Conservation (phyloP, 306 rosid species). For the Vigna trinervia region DNA sequence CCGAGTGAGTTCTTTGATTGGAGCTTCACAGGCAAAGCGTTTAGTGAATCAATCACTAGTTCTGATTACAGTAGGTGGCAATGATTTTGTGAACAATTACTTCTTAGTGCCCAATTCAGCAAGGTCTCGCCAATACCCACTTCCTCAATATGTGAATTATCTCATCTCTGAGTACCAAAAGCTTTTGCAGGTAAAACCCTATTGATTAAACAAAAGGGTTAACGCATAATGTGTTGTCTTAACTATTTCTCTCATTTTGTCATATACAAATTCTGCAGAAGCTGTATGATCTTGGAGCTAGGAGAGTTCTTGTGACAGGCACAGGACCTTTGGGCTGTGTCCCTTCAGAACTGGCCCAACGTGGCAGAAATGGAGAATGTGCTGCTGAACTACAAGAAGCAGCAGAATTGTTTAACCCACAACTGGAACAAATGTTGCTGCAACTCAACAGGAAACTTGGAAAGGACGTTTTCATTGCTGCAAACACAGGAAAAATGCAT, state of each 20-base stretch:
- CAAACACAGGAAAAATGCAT: conserved; percentile 54
- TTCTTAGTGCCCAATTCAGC: conserved; percentile 73
- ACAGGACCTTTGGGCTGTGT: conserved; percentile 91
- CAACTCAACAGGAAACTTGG: conserved; percentile 61
- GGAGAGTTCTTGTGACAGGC: conserved; percentile 81
- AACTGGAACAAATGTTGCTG: conserved; percentile 56
- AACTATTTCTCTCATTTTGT: background rate
- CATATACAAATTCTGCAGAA: conserved; percentile 17
- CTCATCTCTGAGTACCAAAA: conserved; percentile 69
- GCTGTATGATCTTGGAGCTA: conserved; percentile 63
- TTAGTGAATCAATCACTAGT: conserved; percentile 60
- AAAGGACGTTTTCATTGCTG: conserved; percentile 62
- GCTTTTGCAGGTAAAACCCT: conserved; percentile 55
- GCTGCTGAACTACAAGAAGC: conserved; percentile 64
- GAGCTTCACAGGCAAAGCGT: conserved; percentile 46
- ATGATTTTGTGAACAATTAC: conserved; percentile 86
- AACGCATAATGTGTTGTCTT: background rate
- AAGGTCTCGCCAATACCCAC: conserved; percentile 67
- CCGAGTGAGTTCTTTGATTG: conserved; percentile 54
- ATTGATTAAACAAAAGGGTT: background rate
- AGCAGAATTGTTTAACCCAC: conserved; percentile 67
- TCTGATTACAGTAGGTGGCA: conserved; percentile 77
- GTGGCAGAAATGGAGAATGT: conserved; percentile 63
- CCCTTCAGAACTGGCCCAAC: conserved; percentile 76
- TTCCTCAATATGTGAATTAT: conserved; percentile 64